Base-by-base conservation (phyloP, 2,329 filamentous ascomycete genomes). In the Neonectria faginata region DNA sequence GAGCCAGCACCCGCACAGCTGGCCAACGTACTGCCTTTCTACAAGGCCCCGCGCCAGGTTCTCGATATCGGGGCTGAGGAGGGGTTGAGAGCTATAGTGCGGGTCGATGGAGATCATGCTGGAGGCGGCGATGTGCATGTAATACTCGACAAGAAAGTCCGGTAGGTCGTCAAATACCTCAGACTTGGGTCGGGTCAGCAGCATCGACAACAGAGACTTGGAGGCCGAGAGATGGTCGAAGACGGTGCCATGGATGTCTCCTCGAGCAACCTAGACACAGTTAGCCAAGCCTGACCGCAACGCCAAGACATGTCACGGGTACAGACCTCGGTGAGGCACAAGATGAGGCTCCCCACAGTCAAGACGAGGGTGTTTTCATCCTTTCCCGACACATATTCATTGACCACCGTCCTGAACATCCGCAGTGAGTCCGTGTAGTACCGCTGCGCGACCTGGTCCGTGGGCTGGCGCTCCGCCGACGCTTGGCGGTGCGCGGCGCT, bases 81-180 rank as follows among this genome's bases (percentile, higher is more conserved):
- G 70, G 0, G 75, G 67, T n/a, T 77, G 73, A 0, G 71, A 71
- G 16, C 66, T 70, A 36, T 75, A 69, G n/a, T 73, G 68, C 0
- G 74, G 70, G 50, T 80, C 64, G 33, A 82, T 79, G 0, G 82
- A 82, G 48, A 84, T 81, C 78, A 84, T 83, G 68, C 81, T 84
- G 7, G 81, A 78, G 3, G 80, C 78, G 3, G 80, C 78, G 50
- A 81, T 83, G 70, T 84, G 82, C 63, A 82, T 79, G 64, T 83
- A 84, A 42, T 84, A 84, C 69, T 84, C 83, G 50, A 83, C 77
- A 3, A 84, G 77, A 54, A 84, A 84, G 29, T 82, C 78, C 29
- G 79, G 77, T 3, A 84, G 65, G 10, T 81, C 77, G 12, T 77
- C 75, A 2, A 76, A 76, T 3, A 79, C 67, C 3, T 78, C 73